phyloP scores from a whole-genome alignment of 2,329 filamentous ascomycete species.

The Colletotrichum sidae region DNA sequence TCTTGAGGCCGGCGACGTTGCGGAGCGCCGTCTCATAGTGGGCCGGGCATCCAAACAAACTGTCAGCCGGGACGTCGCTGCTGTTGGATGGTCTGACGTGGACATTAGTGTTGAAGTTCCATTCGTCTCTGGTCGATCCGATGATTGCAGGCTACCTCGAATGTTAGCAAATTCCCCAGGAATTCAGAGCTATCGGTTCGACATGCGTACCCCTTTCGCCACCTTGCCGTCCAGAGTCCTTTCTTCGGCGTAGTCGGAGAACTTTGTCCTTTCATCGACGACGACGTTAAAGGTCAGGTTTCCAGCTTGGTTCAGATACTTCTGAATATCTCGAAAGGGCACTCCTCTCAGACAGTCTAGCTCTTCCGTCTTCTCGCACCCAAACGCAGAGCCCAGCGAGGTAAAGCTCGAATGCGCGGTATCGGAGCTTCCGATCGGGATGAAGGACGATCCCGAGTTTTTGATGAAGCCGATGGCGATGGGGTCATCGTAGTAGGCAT shows the following conservation, averaged over 20 bases:
- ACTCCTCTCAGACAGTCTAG: slow-evolving; percentile 8
- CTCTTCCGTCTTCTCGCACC: not conserved
- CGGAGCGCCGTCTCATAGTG: slow-evolving; percentile 10
- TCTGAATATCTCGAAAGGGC: slow-evolving; percentile 13
- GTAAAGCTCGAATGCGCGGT: slow-evolving; percentile 14
- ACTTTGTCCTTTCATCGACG: slow-evolving; percentile 18
- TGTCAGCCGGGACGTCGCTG: not conserved
- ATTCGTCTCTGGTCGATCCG: slow-evolving; percentile 12
- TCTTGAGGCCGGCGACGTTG: slow-evolving; percentile 5
- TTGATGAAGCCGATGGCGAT: slow-evolving; percentile 60
- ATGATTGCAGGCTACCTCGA: not conserved
- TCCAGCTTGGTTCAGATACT: not conserved
- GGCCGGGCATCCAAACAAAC: slow-evolving; percentile 8
- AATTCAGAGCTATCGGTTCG: too few relatives aligned
- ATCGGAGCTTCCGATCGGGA: slow-evolving; percentile 13
- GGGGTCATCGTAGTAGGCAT: slow-evolving; percentile 60
- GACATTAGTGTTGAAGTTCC: slow-evolving; percentile 1
- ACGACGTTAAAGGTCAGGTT: slow-evolving; percentile 18
- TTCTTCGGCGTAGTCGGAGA: slow-evolving; percentile 13
- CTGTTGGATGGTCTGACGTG: not conserved
- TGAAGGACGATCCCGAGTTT: slow-evolving; percentile 13
- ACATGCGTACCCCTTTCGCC: slow-evolving; percentile 3
- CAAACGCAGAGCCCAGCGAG: slow-evolving; percentile 1
- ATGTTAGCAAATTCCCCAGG: not conserved
- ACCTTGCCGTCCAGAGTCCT: slow-evolving; percentile 8